A percentile compares a stretch with the other conserved stretches of the same genome.
Conservation (phyloP, 2,329 filamentous ascomycete genomes). For the Xylaria sp. region DNA sequence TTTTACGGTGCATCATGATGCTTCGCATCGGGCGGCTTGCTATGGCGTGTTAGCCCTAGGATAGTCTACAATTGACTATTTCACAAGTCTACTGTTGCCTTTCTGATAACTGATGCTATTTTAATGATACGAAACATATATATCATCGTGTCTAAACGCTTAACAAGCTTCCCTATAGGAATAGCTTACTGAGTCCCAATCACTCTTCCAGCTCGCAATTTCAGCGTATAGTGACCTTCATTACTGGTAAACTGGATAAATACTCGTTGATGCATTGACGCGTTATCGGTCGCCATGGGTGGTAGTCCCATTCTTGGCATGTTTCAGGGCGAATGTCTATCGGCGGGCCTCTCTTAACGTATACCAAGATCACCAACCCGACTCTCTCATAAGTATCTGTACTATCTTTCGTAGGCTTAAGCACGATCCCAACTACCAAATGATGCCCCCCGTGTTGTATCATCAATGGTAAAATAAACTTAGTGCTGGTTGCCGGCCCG, state of each 20-base stretch:
- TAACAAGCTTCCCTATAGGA: too few relatives aligned
- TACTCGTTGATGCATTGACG: constrained; percentile 21
- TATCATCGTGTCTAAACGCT: neutral
- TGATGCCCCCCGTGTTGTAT: constrained; percentile 26
- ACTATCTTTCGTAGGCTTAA: neutral
- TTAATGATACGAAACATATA: neutral
- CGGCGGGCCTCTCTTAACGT: constrained; percentile 25
- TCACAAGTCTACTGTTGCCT: neutral
- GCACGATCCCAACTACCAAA: constrained; percentile 17
- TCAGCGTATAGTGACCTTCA: neutral
- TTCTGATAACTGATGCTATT: neutral
- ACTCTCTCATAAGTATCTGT: constrained; percentile 24
- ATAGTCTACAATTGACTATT: constrained; percentile 15
- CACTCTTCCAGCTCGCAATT: neutral
- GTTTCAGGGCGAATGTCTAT: constrained; percentile 16
- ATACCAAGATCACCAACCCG: constrained; percentile 18
- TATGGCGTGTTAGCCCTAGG: neutral
- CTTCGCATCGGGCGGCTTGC: neutral
- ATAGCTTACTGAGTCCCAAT: too few relatives aligned
- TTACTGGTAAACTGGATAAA: constrained; percentile 12
- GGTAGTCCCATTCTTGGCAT: constrained; percentile 23
- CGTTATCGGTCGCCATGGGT: constrained; percentile 24
- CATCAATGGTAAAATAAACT: constrained; percentile 26
- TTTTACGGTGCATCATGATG: neutral
- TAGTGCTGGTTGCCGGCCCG: constrained; percentile 12